Conservation (phyloP, 139 green algal species). For the Spirogloea muscicola region DNA sequence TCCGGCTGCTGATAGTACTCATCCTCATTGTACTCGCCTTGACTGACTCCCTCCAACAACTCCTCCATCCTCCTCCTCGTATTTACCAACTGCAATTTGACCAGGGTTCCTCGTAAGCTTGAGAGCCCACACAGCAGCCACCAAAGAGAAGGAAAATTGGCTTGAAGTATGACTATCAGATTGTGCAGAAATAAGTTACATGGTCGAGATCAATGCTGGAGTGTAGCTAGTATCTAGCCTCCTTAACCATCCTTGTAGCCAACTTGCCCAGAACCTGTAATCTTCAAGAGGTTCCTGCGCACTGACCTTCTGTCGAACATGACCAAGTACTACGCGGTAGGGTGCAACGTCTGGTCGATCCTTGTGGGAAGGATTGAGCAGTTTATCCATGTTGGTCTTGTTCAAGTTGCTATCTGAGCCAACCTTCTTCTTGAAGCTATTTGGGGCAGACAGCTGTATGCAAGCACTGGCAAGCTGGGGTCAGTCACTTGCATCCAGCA, state of each 20-base stretch:
- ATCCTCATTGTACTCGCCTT: neutral
- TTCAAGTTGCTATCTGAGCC: neutral
- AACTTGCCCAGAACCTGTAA: no score
- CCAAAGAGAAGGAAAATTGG: neutral
- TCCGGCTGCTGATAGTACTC: slow-evolving; percentile 29
- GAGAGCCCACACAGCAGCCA: neutral
- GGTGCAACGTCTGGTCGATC: slow-evolving; percentile 50
- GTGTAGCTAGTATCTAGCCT: neutral
- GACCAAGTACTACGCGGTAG: slow-evolving; percentile 83
- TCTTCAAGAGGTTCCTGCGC: neutral
- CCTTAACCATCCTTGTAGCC: neutral
- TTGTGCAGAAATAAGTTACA: neutral
- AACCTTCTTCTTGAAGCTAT: neutral
- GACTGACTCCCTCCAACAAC: slow-evolving; percentile 17
- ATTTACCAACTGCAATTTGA: slow-evolving; percentile 35
- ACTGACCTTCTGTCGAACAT: slow-evolving; percentile 82
- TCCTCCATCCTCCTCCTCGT: slow-evolving; percentile 42
- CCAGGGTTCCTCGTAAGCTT: neutral
- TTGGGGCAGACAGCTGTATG: neutral
- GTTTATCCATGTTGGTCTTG: neutral
- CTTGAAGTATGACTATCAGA: neutral
- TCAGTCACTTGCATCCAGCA: no score
- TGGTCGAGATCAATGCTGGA: neutral
- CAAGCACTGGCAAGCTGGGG: neutral
- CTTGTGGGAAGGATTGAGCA: slow-evolving; percentile 12